Percentiles rank a stretch among this genome's conserved stretches.
phyloP scores from a whole-genome alignment of 169 alveolate genomes.

The Plasmodium gallinaceum region DNA sequence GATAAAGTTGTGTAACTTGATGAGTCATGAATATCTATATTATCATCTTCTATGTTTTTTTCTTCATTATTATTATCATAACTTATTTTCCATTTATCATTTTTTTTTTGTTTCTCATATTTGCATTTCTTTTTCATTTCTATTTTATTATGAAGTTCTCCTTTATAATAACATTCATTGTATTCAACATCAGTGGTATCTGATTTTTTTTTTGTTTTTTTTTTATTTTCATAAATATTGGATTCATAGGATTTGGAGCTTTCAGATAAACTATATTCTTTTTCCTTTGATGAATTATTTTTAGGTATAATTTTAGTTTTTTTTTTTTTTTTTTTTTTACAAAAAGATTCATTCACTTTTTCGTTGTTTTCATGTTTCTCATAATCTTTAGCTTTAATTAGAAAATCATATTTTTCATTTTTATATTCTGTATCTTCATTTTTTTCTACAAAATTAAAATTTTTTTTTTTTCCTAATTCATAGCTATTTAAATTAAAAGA shows the following conservation, averaged over 20 bases:
- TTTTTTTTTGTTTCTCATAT: background rate
- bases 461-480: slow-evolving; percentile 49
- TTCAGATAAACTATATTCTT: background rate
- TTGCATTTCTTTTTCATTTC: background rate
- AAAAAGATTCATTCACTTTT: background rate
- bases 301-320: background rate
- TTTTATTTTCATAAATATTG: background rate
- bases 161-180: background rate
- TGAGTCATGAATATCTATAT: background rate
- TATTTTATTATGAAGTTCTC: background rate
- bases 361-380: slow-evolving; percentile 23
- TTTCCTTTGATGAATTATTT: background rate
- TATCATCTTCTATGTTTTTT: background rate
- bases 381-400: slow-evolving; percentile 54
- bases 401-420: slow-evolving; percentile 29
- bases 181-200: background rate
- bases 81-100: background rate
- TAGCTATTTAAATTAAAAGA: slow-evolving; percentile 52
- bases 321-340: background rate
- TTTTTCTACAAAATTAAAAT: slow-evolving; percentile 39
- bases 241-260: background rate
- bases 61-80: slow-evolving; percentile 7
- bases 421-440: background rate
- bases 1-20: slow-evolving; percentile 23
- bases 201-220: background rate